Evolutionary conservation across 192 early-diverging fungal genomes (phyloP).

Genomic region (Rhizoclosmatium globosum): DNA sequence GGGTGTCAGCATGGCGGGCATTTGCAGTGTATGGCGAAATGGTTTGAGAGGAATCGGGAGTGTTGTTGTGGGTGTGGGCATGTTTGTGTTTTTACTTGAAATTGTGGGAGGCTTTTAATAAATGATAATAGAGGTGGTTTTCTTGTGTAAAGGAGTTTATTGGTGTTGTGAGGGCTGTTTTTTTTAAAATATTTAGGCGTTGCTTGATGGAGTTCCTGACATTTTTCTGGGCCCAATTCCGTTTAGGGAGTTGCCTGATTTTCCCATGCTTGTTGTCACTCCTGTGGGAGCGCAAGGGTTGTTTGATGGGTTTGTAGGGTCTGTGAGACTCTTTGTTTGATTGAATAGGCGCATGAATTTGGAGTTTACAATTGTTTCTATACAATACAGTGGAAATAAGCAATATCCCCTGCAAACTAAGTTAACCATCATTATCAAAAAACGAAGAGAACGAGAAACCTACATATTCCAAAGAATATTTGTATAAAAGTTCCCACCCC

Average conservation of each 20-base stretch:
- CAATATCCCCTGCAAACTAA: constrained; percentile 18
- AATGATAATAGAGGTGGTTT: no score
- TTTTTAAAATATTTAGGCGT: no score
- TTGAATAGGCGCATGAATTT: neutral
- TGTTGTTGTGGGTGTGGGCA: neutral
- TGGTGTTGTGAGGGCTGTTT: no score
- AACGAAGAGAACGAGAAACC: neutral
- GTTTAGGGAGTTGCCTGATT: no score
- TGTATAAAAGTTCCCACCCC: constrained; percentile 33
- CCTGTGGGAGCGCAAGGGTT: no score
- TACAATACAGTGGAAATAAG: constrained; percentile 9
- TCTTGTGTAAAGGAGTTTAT: no score
- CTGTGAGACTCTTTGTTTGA: no score
- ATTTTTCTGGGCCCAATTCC: no score
- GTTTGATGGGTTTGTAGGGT: no score
- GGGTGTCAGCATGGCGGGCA: constrained; percentile 85
- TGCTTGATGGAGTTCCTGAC: no score
- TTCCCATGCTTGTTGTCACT: no score
- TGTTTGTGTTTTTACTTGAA: neutral
- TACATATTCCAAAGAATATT: constrained; percentile 37
- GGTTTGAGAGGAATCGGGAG: constrained; percentile 63
- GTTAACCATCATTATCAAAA: neutral
- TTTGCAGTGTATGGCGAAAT: constrained; percentile 64
- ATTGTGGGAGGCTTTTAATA: no score
- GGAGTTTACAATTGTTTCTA: neutral